A percentile compares a stretch with the other conserved stretches of the same genome.
Conservation (phyloP, 2,329 filamentous ascomycete genomes). For the Lachnellula occidentalis region DNA sequence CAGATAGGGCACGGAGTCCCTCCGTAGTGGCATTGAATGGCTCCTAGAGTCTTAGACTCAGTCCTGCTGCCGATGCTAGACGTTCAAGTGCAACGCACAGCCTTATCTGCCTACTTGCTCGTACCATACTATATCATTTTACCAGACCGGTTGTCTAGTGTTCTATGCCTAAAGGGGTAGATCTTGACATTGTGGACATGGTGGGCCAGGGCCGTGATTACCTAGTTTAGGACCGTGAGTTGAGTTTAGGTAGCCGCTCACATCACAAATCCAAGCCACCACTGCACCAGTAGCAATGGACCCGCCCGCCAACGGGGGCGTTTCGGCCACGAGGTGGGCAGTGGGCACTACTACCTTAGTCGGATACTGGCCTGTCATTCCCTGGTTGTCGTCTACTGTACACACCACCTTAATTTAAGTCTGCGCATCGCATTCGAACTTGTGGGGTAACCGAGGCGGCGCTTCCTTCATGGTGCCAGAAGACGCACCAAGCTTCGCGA, state of each 20-base stretch:
- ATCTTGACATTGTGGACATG: background rate
- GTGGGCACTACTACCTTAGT: no score
- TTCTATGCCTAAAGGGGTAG: slow-evolving; percentile 5
- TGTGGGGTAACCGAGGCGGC: slow-evolving; percentile 21
- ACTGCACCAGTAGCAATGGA: no score
- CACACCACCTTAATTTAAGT: no score
- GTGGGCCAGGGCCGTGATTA: background rate
- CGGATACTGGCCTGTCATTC: no score
- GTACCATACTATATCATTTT: background rate
- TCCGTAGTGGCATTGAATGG: no score
- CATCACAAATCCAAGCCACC: no score
- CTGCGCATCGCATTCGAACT: no score
- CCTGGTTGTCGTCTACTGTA: background rate
- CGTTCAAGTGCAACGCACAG: background rate
- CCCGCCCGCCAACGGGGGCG: background rate
- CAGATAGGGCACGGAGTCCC: no score
- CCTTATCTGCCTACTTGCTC: background rate
- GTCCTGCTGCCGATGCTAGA: background rate
- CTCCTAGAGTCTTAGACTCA: no score
- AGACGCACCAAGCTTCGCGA: slow-evolving; percentile 17
- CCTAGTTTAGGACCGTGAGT: no score
- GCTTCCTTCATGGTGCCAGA: slow-evolving; percentile 8
- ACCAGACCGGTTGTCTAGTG: no score
- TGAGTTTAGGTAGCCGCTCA: background rate
- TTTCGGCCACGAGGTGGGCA: no score